Conservation (phyloP, 2,329 filamentous ascomycete genomes). For the Cytospora paraplurivora region DNA sequence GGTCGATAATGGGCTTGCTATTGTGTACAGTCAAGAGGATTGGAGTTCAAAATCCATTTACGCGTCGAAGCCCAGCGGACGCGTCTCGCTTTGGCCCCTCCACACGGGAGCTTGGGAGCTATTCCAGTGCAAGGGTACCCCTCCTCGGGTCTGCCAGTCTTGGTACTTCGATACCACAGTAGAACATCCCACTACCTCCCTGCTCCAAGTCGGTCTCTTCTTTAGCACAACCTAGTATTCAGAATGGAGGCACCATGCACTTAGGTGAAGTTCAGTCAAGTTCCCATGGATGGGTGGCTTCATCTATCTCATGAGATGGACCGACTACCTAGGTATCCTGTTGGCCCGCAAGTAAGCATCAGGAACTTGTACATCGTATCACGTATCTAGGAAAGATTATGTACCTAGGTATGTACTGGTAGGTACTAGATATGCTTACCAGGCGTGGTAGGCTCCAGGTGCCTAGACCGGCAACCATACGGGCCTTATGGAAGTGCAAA, state of each 20-base stretch:
- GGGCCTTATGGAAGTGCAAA: not conserved
- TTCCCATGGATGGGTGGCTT: not conserved
- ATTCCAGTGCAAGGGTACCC: not conserved
- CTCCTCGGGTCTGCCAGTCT: not conserved
- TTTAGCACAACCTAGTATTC: too few species aligned
- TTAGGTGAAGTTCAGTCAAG: not conserved
- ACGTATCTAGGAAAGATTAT: not conserved
- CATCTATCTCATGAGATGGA: not conserved
- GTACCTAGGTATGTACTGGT: not conserved
- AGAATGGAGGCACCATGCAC: too few species aligned
- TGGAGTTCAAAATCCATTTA: constrained; percentile 34
- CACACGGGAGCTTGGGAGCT: not conserved
- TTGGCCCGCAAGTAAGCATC: not conserved
- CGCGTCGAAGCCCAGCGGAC: constrained; percentile 20
- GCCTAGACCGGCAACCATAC: not conserved
- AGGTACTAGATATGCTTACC: too few species aligned
- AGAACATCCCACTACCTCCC: too few species aligned
- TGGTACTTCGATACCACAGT: not conserved
- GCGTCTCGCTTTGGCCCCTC: constrained; percentile 20
- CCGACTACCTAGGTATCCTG: not conserved
- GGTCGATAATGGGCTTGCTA: not conserved
- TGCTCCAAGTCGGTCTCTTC: too few species aligned
- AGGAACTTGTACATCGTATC: not conserved
- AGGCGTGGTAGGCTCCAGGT: not conserved
- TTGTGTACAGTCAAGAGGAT: not conserved